Conservation (phyloP, 1,284 basidiomycete genomes). For the Microbotryomycetes sp. region DNA sequence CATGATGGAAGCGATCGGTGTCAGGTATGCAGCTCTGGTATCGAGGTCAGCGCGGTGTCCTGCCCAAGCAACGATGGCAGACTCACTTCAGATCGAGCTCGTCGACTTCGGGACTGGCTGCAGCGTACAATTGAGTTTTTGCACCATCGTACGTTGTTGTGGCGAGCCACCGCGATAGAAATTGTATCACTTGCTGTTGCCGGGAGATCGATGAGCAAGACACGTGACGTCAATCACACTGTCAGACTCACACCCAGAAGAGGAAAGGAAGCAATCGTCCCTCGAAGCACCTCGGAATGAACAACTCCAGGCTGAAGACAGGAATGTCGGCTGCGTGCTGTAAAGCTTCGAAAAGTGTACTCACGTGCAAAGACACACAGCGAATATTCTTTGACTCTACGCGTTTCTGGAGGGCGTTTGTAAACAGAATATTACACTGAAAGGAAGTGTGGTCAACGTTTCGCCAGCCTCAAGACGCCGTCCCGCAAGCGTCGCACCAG, state of each 20-base stretch:
- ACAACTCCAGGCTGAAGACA: constrained; percentile 31
- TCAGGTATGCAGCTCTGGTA: constrained; percentile 36
- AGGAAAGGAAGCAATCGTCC: neutral
- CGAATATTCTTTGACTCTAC: constrained; percentile 24
- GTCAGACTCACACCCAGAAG: neutral
- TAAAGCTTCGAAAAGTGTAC: neutral
- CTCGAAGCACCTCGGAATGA: constrained; percentile 20
- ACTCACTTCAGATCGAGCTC: constrained; percentile 20
- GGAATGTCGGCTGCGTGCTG: no score
- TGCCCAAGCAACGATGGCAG: neutral
- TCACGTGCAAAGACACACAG: constrained; percentile 13
- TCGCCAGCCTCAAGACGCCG: neutral
- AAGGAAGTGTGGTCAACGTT: neutral
- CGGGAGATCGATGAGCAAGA: neutral
- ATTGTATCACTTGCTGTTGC: neutral
- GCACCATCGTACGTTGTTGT: constrained; percentile 37
- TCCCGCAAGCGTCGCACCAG: constrained; percentile 1
- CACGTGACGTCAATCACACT: neutral
- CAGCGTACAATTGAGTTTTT: constrained; percentile 40
- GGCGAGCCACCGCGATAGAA: neutral
- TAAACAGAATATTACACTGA: constrained; percentile 30
- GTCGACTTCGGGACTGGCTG: constrained; percentile 38
- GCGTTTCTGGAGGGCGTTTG: constrained; percentile 28
- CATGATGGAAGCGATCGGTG: constrained; percentile 33
- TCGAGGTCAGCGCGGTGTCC: neutral